Conservation (phyloP, 1,139 yeast genomes). For the Kazachstania sp. region DNA sequence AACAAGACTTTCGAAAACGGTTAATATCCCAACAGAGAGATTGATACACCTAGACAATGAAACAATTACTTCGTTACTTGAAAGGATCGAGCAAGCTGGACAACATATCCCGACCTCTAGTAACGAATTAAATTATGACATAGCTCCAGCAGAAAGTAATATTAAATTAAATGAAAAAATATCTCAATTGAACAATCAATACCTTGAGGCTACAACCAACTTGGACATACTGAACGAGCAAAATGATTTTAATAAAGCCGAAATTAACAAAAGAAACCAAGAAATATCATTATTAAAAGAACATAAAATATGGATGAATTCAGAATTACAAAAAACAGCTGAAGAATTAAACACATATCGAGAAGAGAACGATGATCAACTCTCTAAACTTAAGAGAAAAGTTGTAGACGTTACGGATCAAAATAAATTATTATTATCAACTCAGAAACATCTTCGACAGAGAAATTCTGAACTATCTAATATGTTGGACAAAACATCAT, state of each 20-base stretch:
- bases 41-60: no score
- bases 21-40: no score
- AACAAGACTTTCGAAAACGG: no score
- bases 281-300: neutral
- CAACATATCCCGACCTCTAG: no score
- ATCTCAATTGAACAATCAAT: neutral
- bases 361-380: neutral
- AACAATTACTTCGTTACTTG: no score
- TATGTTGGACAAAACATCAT: slow-evolving; percentile 21
- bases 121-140: no score
- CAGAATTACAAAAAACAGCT: neutral
- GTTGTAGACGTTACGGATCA: neutral
- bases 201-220: neutral
- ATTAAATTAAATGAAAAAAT: neutral
- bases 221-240: neutral
- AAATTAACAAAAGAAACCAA: neutral
- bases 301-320: slow-evolving; percentile 2
- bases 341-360: neutral
- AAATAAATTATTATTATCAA: neutral
- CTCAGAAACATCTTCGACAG: neutral
- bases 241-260: neutral
- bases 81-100: no score
- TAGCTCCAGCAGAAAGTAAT: neutral
- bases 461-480: slow-evolving; percentile 13
- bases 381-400: neutral